Conservation (phyloP, 352 stramenopile genomes). For the Pythium phragmitis region DNA sequence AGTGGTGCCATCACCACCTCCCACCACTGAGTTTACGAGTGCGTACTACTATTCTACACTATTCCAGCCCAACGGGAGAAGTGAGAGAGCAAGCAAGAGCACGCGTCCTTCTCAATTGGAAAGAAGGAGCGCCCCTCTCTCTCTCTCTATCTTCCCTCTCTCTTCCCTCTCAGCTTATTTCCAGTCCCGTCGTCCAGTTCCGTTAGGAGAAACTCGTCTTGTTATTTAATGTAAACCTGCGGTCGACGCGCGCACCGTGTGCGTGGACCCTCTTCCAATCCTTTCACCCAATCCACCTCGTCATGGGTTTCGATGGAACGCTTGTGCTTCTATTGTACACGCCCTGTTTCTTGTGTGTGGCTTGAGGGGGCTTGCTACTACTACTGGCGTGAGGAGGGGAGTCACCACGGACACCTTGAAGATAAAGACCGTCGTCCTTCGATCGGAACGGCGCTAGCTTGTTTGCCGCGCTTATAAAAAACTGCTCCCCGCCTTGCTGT, state of each 20-base stretch:
- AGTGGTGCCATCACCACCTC: no score
- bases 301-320: no score
- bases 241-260: not conserved
- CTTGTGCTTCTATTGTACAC: slow-evolving; percentile 2
- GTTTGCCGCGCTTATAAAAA: slow-evolving; percentile 10
- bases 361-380: not conserved
- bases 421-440: slow-evolving; percentile 8
- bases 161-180: not conserved
- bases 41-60: not conserved
- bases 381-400: not conserved
- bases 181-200: no score
- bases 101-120: slow-evolving; percentile 18
- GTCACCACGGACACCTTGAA: not conserved
- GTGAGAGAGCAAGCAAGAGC: no score
- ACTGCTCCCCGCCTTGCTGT: not conserved
- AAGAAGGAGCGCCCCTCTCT: slow-evolving; percentile 1
- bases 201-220: slow-evolving; percentile 9
- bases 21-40: not conserved
- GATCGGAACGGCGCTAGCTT: slow-evolving; percentile 11
- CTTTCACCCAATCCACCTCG: not conserved
- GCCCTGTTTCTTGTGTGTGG: not conserved
- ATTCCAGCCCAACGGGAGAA: no score
- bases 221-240: slow-evolving; percentile 27
- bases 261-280: not conserved
- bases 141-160: not conserved